Conservation (phyloP, 257 asterid genomes). For the Solanum pinnatisectum region DNA sequence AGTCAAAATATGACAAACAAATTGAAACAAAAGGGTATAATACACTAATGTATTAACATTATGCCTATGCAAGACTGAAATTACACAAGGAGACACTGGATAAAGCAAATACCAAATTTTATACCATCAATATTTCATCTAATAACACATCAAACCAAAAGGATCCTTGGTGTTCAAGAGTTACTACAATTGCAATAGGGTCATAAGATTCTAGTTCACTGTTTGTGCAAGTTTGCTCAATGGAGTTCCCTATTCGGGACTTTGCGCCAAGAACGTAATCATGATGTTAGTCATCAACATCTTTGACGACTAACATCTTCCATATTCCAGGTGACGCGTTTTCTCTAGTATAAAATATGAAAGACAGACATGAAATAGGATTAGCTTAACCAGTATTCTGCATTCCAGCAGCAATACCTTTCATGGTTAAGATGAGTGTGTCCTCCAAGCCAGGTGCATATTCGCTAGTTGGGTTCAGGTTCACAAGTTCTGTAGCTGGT, state of each 20-base stretch:
- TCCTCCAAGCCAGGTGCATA: constrained; percentile 51
- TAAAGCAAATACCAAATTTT: background rate
- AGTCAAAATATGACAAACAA: background rate
- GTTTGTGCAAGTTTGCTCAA: background rate
- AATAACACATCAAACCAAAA: background rate
- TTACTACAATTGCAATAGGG: background rate
- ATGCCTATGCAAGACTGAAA: background rate
- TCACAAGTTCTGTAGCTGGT: constrained; percentile 27
- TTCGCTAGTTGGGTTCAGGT: constrained; percentile 37
- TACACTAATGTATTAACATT: background rate
- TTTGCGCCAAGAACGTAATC: background rate
- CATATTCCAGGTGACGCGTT: background rate
- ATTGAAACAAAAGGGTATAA: background rate
- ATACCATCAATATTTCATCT: background rate
- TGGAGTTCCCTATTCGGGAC: background rate
- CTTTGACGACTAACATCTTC: background rate
- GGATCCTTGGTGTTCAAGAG: background rate
- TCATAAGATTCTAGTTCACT: background rate
- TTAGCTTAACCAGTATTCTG: constrained; percentile 38
- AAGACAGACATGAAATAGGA: background rate
- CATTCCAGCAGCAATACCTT: constrained; percentile 56
- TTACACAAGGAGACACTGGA: background rate
- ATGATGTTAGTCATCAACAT: background rate
- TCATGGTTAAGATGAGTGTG: constrained; percentile 48
- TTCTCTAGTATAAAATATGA: background rate